phyloP scores from a whole-genome alignment of 2,329 filamentous ascomycete genomes.

The Pseudocercospora macadamiae region DNA sequence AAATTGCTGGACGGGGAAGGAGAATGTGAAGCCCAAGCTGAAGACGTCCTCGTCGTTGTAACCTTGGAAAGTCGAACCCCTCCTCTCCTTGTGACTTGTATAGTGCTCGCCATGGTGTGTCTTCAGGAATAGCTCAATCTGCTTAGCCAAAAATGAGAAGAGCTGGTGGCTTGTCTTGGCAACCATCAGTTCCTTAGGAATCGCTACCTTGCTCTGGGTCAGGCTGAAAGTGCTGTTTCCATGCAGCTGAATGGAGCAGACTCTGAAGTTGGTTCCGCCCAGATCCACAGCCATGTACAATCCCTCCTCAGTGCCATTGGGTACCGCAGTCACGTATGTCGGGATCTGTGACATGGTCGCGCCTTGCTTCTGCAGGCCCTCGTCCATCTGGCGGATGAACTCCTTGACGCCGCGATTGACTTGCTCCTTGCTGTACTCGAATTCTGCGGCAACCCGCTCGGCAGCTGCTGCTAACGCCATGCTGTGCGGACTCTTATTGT shows the following conservation, averaged over 20 bases:
- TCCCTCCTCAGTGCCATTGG: conserved; percentile 97
- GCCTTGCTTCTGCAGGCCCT: conserved; percentile 77
- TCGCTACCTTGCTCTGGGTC: conserved; percentile 88
- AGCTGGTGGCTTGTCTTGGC: conserved; percentile 84
- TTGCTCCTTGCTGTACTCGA: conserved; percentile 78
- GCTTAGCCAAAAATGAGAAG: conserved; percentile 88
- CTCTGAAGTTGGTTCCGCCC: conserved; percentile 97
- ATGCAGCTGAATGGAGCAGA: conserved; percentile 91
- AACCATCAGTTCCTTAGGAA: conserved; percentile 87
- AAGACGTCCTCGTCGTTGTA: conserved; percentile 77
- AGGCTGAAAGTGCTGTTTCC: conserved; percentile 95
- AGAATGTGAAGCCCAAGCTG: conserved; percentile 97
- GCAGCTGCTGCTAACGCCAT: conserved; percentile 68
- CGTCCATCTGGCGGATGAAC: conserved; percentile 86
- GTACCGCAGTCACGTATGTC: conserved; percentile 92
- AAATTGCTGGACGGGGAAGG: conserved; percentile 90
- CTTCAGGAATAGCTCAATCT: conserved; percentile 86
- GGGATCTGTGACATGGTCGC: conserved; percentile 93
- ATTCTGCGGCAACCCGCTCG: conserved; percentile 77
- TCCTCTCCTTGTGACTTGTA: conserved; percentile 57
- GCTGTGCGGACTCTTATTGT: conserved; percentile 43
- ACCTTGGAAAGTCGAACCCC: conserved; percentile 47
- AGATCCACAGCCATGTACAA: conserved; percentile 95
- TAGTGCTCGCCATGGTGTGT: conserved; percentile 89
- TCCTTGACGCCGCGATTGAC: conserved; percentile 80